Evolutionary conservation across 202 grass and related monocot species (phyloP).

Genomic region (Panicum virgatum): DNA sequence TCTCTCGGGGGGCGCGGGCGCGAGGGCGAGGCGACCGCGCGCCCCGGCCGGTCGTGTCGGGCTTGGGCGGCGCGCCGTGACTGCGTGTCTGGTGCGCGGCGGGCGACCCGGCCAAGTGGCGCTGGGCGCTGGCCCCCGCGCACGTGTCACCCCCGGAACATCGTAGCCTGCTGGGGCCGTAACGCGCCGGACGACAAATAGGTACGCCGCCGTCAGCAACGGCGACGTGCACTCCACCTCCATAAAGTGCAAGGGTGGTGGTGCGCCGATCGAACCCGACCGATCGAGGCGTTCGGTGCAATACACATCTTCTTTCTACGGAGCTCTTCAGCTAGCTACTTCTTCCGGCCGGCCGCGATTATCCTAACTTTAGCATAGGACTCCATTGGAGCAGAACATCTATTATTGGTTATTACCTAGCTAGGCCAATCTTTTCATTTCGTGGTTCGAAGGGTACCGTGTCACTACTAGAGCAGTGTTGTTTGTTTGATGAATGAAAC

Average conservation of each 20-base stretch:
- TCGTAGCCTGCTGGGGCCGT: background rate
- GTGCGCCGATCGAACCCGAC: background rate
- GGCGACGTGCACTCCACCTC: background rate
- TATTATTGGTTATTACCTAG: no score
- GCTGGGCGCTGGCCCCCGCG: background rate
- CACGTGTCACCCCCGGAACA: constrained; percentile 2
- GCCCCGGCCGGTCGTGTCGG: background rate
- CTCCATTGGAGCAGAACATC: no score
- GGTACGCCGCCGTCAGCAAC: background rate
- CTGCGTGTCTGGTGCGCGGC: background rate
- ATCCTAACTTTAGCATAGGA: no score
- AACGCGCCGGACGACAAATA: background rate
- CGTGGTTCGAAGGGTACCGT: no score
- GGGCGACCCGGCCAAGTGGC: background rate
- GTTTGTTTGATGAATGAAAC: no score
- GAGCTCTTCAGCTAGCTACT: no score
- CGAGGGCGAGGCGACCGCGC: background rate
- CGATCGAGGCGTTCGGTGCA: background rate
- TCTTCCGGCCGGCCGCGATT: no score
- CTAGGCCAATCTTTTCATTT: no score
- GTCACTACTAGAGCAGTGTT: no score
- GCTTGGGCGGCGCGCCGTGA: background rate
- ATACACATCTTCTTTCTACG: no score
- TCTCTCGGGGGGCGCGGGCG: background rate
- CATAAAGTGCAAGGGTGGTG: constrained; percentile 7